Percentiles rank a stretch among this genome's conserved stretches.
Conservation (phyloP, 2,329 filamentous ascomycete genomes). For the Pyrenophora teres region DNA sequence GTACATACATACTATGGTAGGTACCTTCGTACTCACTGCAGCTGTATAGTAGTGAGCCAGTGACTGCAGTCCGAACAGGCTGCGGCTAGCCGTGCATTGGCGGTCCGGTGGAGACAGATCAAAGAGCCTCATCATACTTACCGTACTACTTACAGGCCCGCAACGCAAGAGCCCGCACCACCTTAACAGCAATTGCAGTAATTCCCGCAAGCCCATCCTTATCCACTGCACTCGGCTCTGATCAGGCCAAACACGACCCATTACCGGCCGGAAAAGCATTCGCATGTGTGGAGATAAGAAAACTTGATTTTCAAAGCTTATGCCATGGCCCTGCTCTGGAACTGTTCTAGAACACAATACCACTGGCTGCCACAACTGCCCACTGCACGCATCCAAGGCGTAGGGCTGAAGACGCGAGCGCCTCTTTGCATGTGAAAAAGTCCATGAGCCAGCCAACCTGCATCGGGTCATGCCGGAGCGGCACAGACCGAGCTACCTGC, state of each 20-base stretch:
- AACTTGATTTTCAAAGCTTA: slow-evolving; percentile 10
- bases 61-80: slow-evolving; percentile 7
- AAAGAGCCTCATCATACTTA: slow-evolving; percentile 6
- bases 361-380: not conserved
- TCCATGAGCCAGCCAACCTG: too few relatives aligned
- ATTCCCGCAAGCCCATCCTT: slow-evolving; percentile 11
- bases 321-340: not conserved
- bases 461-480: slow-evolving; percentile 18
- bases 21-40: too few relatives aligned
- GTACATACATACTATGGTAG: too few relatives aligned
- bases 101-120: slow-evolving; percentile 13
- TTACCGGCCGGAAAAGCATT: slow-evolving; percentile 8
- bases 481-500: too few relatives aligned
- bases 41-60: too few relatives aligned
- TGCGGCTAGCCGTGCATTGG: slow-evolving; percentile 16
- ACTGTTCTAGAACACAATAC: slow-evolving; percentile 9
- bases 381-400: slow-evolving; percentile 9
- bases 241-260: too few relatives aligned
- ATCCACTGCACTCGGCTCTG: not conserved
- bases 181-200: not conserved
- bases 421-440: slow-evolving; percentile 12
- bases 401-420: slow-evolving; percentile 25
- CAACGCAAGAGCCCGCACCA: not conserved
- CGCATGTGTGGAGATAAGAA: slow-evolving; percentile 10
- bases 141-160: not conserved